phyloP scores from a whole-genome alignment of 139 green algal species.

The Desmodesmus armatus region DNA sequence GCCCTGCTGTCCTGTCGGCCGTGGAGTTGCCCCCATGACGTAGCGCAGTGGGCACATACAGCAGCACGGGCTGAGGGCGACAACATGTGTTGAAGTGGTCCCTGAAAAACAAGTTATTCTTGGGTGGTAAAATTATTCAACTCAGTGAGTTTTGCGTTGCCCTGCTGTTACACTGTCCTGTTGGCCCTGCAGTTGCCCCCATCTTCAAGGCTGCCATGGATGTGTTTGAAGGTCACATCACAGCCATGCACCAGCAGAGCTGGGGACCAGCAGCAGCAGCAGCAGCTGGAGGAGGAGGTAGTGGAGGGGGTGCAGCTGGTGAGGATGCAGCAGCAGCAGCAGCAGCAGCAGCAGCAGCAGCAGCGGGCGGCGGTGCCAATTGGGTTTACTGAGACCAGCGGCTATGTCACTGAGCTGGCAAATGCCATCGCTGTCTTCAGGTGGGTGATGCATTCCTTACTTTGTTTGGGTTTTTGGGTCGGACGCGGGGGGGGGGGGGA shows the following conservation, averaged over 20 bases:
- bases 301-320: slow-evolving; percentile 20
- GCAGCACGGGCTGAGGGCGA: background rate
- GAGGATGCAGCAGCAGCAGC: slow-evolving; percentile 6
- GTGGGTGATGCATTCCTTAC: too few relatives aligned
- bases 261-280: slow-evolving; percentile 46
- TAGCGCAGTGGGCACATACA: background rate
- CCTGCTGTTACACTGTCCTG: background rate
- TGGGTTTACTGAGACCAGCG: slow-evolving; percentile 66
- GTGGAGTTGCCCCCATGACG: too few relatives aligned
- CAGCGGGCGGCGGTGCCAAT: background rate
- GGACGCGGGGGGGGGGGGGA: too few relatives aligned
- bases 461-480: too few relatives aligned
- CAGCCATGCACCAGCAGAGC: slow-evolving; percentile 67
- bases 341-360: slow-evolving; percentile 33
- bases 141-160: background rate
- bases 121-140: background rate
- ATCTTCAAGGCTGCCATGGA: slow-evolving; percentile 81
- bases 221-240: slow-evolving; percentile 60
- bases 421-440: slow-evolving; percentile 75
- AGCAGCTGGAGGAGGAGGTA: slow-evolving; percentile 46
- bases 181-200: slow-evolving; percentile 65
- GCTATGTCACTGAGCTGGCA: slow-evolving; percentile 75
- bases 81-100: too few relatives aligned
- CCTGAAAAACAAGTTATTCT: background rate
- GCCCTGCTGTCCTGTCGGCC: too few relatives aligned